Evolutionary conservation across 139 green algal genomes (phyloP).

Genomic region (Pleodorina starrii): DNA sequence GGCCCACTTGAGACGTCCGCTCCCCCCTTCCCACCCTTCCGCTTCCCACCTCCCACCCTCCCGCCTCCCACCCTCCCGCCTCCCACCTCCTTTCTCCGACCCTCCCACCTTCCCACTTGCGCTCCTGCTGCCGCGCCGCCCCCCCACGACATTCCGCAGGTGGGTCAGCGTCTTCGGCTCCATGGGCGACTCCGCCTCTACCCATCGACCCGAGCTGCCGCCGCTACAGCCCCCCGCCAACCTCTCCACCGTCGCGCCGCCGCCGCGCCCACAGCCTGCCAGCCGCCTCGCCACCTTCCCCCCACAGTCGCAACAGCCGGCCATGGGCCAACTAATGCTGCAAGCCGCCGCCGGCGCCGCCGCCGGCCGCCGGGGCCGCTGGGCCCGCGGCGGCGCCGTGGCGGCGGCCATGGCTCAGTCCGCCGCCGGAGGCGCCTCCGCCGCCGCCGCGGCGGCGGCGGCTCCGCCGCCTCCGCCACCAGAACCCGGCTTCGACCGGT

Average conservation of each 20-base stretch:
- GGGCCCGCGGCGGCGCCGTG: not conserved
- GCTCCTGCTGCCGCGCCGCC: too few relatives aligned
- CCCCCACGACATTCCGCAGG: too few relatives aligned
- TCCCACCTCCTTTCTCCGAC: not conserved
- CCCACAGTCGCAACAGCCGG: not conserved
- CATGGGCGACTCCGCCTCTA: constrained; percentile 51
- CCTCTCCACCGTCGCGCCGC: not conserved
- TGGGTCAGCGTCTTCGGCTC: constrained; percentile 60
- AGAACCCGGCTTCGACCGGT: not conserved
- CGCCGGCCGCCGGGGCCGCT: not conserved
- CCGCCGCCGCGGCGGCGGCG: not conserved
- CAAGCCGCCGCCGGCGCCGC: not conserved
- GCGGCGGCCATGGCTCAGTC: constrained; percentile 5
- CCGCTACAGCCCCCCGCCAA: constrained; percentile 3
- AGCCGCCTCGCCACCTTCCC: constrained; percentile 36
- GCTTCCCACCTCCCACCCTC: not conserved
- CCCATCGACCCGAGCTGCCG: not conserved
- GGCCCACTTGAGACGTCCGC: too few relatives aligned
- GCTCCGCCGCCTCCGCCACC: not conserved
- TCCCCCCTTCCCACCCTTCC: not conserved
- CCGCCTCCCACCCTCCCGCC: not conserved
- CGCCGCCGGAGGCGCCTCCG: not conserved
- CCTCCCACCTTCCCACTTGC: not conserved
- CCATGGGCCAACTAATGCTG: not conserved
- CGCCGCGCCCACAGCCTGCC: not conserved